Conservation (phyloP, 2,329 filamentous ascomycete genomes). For the Colletotrichum acutatum region DNA sequence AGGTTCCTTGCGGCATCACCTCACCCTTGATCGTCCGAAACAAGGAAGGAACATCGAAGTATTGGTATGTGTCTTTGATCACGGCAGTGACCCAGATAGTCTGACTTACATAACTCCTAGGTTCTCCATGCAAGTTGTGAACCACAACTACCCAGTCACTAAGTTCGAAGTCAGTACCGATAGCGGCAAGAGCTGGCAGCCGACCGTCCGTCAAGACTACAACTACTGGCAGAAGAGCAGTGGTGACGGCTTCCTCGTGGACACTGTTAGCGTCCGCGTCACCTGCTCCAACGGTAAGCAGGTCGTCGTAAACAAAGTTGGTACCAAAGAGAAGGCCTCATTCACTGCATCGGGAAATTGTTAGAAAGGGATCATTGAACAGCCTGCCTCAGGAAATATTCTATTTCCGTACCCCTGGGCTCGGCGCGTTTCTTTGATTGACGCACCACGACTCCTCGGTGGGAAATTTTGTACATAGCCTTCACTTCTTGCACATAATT, state of each 20-base stretch:
- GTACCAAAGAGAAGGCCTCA: conserved; percentile 18
- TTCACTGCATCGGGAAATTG: conserved; percentile 27
- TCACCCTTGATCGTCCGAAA: conserved; percentile 61
- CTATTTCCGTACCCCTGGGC: too few relatives aligned
- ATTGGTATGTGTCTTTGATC: conserved; percentile 13
- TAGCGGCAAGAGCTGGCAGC: conserved; percentile 66
- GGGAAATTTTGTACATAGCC: too few relatives aligned
- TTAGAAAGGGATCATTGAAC: not conserved
- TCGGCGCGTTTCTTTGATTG: too few relatives aligned
- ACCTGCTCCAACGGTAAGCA: conserved; percentile 39
- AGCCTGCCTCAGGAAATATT: too few relatives aligned
- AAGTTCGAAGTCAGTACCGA: conserved; percentile 70
- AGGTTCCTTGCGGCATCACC: conserved; percentile 62
- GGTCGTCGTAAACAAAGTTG: conserved; percentile 37
- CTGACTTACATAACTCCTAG: conserved; percentile 51
- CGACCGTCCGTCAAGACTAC: conserved; percentile 62
- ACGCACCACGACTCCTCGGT: too few relatives aligned
- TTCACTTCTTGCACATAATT: too few relatives aligned
- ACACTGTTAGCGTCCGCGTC: conserved; percentile 36
- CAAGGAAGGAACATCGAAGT: conserved; percentile 59
- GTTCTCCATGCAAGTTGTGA: conserved; percentile 64
- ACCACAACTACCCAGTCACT: conserved; percentile 66
- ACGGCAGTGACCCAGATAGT: conserved; percentile 42
- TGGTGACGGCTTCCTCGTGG: conserved; percentile 36
- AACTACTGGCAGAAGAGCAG: conserved; percentile 40